phyloP scores from a whole-genome alignment of 306 rosid genomes.

The Vigna reflexopilosa region DNA sequence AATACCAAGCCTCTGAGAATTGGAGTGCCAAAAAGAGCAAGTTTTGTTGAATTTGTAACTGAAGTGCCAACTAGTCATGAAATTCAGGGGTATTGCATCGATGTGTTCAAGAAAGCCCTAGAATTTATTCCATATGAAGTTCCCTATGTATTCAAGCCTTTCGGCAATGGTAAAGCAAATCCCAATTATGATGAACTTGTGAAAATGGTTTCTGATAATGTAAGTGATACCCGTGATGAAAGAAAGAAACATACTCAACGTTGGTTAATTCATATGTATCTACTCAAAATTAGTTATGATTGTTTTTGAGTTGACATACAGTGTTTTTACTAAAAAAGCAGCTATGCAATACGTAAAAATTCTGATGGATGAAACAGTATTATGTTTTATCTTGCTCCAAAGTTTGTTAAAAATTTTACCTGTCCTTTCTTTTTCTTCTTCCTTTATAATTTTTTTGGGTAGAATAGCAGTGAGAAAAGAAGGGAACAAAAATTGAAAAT shows the following conservation, averaged over 20 bases:
- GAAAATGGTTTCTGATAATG: slow-evolving; percentile 65
- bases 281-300: slow-evolving; percentile 25
- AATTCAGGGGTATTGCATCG: slow-evolving; percentile 79
- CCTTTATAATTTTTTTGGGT: neutral
- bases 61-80: slow-evolving; percentile 50
- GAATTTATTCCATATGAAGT: slow-evolving; percentile 76
- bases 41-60: slow-evolving; percentile 89
- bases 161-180: slow-evolving; percentile 79
- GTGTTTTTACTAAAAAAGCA: slow-evolving; percentile 22
- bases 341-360: neutral
- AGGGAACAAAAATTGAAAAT: neutral
- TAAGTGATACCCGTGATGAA: slow-evolving; percentile 50
- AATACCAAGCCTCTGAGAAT: slow-evolving; percentile 76
- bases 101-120: slow-evolving; percentile 71
- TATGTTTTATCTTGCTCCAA: slow-evolving; percentile 6
- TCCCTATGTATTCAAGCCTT: slow-evolving; percentile 72
- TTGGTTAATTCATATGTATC: slow-evolving; percentile 31
- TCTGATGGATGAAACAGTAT: slow-evolving; percentile 31
- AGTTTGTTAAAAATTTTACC: neutral
- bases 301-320: slow-evolving; percentile 28
- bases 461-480: neutral
- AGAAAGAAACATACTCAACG: slow-evolving; percentile 21
- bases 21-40: slow-evolving; percentile 87
- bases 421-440: neutral
- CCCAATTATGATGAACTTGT: slow-evolving; percentile 78